Base-by-base conservation (phyloP, 2,329 filamentous ascomycete species). In the Venturia effusa region DNA sequence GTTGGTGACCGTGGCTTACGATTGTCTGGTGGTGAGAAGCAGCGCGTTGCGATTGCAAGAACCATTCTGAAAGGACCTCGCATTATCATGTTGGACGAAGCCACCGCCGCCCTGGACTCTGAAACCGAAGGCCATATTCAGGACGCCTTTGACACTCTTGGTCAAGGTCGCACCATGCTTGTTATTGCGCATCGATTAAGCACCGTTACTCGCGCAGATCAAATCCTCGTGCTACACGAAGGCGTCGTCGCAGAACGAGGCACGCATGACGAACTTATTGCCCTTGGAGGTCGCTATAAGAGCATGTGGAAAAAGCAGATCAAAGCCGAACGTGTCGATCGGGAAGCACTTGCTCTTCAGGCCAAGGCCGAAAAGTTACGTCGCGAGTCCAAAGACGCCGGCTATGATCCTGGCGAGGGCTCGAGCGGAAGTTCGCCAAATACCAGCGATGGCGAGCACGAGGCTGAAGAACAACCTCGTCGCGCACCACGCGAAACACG, bases 71-170 rank as follows among this genome's bases (percentile, higher is more conserved):
- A 97, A 76, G 86, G 96, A 68, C 92, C 92, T 1, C 87, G 88
- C 61, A 92, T 97, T 71, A 96, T 96, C 71, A 88, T 97, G 77
- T 80, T 97, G 45, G 92, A 97, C 73, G 92, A 97, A 76, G 92
- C 92, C 15, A 97, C 92, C 1, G 93, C 92, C 40, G 92, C 92
- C 11, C 80, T 97, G 37, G 92, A 97, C 73, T 92, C 90, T 0
- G 90, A 94, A 68, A 97, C 92, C 0, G 92, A 97, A 74, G 89
- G 95, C 74, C 89, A 95, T 72, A 96, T 97, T 66, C 92, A 97
- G 75, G 84, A 88, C 65, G 92, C 92, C 41, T 83, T 99, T 39
- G 87, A 87, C 65, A 90, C 84, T 17, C 84, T 97, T 59, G 90
- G 90, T 19, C 81, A 88, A 68, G 92, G 92, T 61, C 88, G 94